Evolutionary conservation across 805 yeast species (phyloP).

Genomic region (Danielozyma ontarioensis): DNA sequence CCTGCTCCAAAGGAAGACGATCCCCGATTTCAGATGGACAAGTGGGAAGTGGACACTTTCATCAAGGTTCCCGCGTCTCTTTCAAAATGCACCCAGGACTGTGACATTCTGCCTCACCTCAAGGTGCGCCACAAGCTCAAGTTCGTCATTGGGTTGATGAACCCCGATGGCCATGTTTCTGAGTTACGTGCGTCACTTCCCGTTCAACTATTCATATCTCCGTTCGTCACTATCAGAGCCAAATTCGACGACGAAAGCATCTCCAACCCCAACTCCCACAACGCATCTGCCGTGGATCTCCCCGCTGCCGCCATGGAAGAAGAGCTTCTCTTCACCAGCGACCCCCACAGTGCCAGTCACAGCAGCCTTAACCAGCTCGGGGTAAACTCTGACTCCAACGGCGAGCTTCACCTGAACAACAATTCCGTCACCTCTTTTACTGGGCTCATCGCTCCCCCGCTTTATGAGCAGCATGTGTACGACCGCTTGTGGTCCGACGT

Average conservation of each 20-base stretch:
- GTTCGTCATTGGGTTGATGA: constrained; percentile 70
- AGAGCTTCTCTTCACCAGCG: constrained; percentile 25
- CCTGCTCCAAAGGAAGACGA: constrained; percentile 41
- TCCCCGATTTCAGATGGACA: constrained; percentile 40
- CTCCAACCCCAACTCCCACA: neutral
- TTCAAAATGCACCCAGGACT: constrained; percentile 80
- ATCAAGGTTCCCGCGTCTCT: constrained; percentile 69
- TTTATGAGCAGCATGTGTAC: constrained; percentile 74
- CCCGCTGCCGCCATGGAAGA: constrained; percentile 18
- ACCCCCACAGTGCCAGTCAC: constrained; percentile 12
- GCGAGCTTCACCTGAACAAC: constrained; percentile 13
- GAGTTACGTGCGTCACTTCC: constrained; percentile 91
- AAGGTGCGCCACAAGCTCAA: constrained; percentile 87
- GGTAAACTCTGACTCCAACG: constrained; percentile 3
- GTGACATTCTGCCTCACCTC: constrained; percentile 60
- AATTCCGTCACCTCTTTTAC: constrained; percentile 27
- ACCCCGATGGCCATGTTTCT: constrained; percentile 90
- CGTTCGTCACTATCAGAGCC: constrained; percentile 71
- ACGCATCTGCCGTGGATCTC: neutral
- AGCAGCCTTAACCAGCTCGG: constrained; percentile 19
- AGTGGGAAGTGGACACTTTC: constrained; percentile 67
- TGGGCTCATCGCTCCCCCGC: constrained; percentile 74
- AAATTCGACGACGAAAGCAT: constrained; percentile 20
- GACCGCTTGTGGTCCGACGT: constrained; percentile 75
- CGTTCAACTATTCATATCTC: constrained; percentile 65